These are phyloP conservation scores for Diaporthe amygdali DNA, from an alignment of 2,329 filamentous ascomycete genomes.

Conservation along the genomic window DNA sequence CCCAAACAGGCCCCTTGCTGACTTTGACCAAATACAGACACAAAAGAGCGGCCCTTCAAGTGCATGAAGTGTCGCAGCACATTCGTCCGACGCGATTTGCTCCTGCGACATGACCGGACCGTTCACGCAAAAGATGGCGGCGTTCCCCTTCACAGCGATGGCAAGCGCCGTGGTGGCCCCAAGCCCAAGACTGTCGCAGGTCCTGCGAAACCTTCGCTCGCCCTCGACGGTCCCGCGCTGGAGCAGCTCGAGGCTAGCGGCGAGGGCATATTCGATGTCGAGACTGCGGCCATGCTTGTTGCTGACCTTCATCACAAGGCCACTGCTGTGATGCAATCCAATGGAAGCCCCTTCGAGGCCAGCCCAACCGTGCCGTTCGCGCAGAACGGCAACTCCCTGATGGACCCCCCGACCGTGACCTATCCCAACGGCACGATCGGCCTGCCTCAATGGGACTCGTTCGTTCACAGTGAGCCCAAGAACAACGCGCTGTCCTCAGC, in stretches of 20 bases:
- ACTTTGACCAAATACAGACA: conserved; percentile 64
- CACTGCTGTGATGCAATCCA: conserved; percentile 70
- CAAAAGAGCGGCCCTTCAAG: conserved; percentile 98
- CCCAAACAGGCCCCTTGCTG: background rate
- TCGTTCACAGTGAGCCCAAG: conserved; percentile 79
- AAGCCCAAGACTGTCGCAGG: conserved; percentile 69
- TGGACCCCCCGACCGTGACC: conserved; percentile 74
- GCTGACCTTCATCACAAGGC: conserved; percentile 97
- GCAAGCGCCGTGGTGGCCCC: conserved; percentile 79
- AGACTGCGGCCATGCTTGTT: conserved; percentile 98
- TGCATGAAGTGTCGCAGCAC: conserved; percentile 98
- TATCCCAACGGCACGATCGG: conserved; percentile 82
- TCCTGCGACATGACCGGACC: conserved; percentile 95
- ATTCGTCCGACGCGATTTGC: conserved; percentile 94
- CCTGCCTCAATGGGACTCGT: conserved; percentile 88
- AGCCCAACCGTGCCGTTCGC: conserved; percentile 73
- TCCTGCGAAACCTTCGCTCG: conserved; percentile 78
- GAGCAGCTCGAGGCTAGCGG: conserved; percentile 92
- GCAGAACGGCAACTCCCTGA: conserved; percentile 71
- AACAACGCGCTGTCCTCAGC: conserved; percentile 74
- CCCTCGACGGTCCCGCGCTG: conserved; percentile 82
- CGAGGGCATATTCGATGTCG: conserved; percentile 92
- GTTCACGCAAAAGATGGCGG: conserved; percentile 98
- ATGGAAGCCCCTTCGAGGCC: conserved; percentile 61
- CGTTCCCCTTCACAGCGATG: conserved; percentile 90